Evolutionary conservation across 192 early-diverging fungal genomes (phyloP).

Genomic region (Coemansia sp.): DNA sequence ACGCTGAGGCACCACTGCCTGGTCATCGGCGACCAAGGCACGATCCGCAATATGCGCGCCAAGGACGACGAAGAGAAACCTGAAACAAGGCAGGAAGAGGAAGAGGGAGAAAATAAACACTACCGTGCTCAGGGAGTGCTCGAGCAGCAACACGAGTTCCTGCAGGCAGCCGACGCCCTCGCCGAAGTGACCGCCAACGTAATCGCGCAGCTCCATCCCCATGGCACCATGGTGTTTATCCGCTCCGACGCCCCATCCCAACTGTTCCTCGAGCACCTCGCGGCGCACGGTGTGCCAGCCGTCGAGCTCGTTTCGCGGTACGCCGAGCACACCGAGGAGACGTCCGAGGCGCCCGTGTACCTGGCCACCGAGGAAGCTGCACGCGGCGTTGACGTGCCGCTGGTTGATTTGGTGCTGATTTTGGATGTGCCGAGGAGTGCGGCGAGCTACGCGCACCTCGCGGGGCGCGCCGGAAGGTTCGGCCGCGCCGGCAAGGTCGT

Average conservation of each 20-base stretch:
- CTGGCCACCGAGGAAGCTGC: slow-evolving; percentile 73
- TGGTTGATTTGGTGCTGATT: slow-evolving; percentile 77
- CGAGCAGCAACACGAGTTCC: slow-evolving; percentile 9
- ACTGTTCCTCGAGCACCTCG: slow-evolving; percentile 19
- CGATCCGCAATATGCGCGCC: slow-evolving; percentile 24
- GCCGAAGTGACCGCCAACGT: slow-evolving; percentile 39
- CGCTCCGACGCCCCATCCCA: slow-evolving; percentile 24
- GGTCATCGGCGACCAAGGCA: slow-evolving; percentile 29
- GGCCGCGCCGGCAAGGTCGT: slow-evolving; percentile 49
- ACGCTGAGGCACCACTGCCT: slow-evolving; percentile 30
- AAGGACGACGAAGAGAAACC: background rate
- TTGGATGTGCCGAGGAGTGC: slow-evolving; percentile 68
- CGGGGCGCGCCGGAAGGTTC: slow-evolving; percentile 80
- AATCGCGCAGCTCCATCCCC: slow-evolving; percentile 10
- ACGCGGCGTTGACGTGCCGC: slow-evolving; percentile 81
- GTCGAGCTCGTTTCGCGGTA: slow-evolving; percentile 29
- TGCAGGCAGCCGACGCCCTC: slow-evolving; percentile 31
- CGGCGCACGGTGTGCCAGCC: slow-evolving; percentile 20
- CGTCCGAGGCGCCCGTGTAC: slow-evolving; percentile 29
- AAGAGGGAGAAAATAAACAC: background rate
- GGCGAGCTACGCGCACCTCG: slow-evolving; percentile 82
- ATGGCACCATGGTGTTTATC: slow-evolving; percentile 26
- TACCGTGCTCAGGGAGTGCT: background rate
- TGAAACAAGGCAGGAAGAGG: background rate
- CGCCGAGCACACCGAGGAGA: background rate